Percentiles rank a stretch among this genome's conserved stretches.
Evolutionary conservation across 495 filamentous ascomycete genomes (phyloP).

Genomic region (Penicillium verhagenii): DNA sequence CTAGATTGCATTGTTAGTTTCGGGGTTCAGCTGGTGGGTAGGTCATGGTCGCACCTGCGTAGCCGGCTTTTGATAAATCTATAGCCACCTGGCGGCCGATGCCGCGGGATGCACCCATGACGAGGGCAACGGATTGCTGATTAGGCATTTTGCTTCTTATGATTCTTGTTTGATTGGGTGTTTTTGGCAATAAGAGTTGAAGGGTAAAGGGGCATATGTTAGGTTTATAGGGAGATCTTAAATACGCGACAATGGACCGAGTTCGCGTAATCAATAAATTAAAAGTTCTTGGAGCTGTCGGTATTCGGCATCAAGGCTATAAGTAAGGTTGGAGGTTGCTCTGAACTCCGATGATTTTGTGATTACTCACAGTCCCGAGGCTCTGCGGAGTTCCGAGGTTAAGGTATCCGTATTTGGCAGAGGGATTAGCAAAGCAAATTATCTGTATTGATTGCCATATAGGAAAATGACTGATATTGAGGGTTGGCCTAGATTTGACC

Average conservation of each 20-base stretch:
- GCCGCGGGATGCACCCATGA: slow-evolving; percentile 73
- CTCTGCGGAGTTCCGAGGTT: slow-evolving; percentile 6
- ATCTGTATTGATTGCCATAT: not conserved
- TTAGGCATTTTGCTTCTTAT: slow-evolving; percentile 18
- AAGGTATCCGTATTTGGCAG: not conserved
- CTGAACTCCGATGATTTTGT: slow-evolving; percentile 10
- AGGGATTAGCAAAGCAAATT: not conserved
- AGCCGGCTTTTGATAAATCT: slow-evolving; percentile 68
- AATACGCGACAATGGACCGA: not conserved
- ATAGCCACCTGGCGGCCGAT: slow-evolving; percentile 80
- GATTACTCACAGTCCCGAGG: slow-evolving; percentile 23
- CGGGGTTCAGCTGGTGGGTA: not conserved
- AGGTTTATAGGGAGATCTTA: not conserved
- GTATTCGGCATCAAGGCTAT: not conserved
- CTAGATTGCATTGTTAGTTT: slow-evolving; percentile 38
- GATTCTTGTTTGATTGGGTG: not conserved
- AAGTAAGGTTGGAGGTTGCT: not conserved
- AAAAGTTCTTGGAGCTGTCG: not conserved
- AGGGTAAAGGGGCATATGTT: not conserved
- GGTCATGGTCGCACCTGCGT: slow-evolving; percentile 53
- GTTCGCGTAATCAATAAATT: not conserved
- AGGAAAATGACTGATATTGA: not conserved
- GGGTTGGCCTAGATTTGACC: no score
- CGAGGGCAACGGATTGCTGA: slow-evolving; percentile 55
- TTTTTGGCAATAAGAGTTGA: not conserved